Base-by-base conservation (phyloP, 2,329 filamentous ascomycete genomes). In the Alternaria sp. region DNA sequence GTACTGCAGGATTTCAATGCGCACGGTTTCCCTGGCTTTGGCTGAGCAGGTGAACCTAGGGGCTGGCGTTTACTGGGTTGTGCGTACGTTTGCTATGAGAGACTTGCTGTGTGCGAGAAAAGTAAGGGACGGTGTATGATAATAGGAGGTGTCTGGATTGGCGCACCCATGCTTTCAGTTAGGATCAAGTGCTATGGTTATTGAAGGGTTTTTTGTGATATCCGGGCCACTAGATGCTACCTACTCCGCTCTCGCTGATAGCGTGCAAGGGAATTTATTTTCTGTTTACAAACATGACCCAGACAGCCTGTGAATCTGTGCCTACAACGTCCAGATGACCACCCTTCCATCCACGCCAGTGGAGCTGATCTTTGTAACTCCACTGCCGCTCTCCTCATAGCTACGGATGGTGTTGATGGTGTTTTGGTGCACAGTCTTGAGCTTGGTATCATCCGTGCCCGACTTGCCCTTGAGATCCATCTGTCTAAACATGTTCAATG, bases 361-460 rank as follows among this genome's bases (percentile, higher is more conserved):
- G 3, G 80, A 95, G 80, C 90, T 97, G 70, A 98, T 94, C 79
- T 93, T 92, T 60, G 80, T 85, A 9, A 96, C 87, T 41, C 79
- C 80, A 45, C 84, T 86, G 31, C 85, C 87, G 40, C 83, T 82
- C 55, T 85, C 85, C 71, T 93, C 87, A 75, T 90, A 97, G 21
- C 87, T 84, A 41, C 95, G 87, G 50, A 99, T 82, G 2, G 88
- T 97, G 73, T 87, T 92, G 74, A 99, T 91, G 26, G 93, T 97
- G 80, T 99, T 99, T 78, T 99, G 95, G 80, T 99, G 95, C 45
- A 95, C 88, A 10, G 95, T 98, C 81, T 92, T 95, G 69, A 99
- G 84, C 81, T 96, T 91, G 4, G 93, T 97, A 77, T 98, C 93
- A 72, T 96, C 93, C 55, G 84, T 82, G 50, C 65, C 65, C 34